phyloP scores from a whole-genome alignment of 306 rosid genomes.

The Arachis stenosperma region DNA sequence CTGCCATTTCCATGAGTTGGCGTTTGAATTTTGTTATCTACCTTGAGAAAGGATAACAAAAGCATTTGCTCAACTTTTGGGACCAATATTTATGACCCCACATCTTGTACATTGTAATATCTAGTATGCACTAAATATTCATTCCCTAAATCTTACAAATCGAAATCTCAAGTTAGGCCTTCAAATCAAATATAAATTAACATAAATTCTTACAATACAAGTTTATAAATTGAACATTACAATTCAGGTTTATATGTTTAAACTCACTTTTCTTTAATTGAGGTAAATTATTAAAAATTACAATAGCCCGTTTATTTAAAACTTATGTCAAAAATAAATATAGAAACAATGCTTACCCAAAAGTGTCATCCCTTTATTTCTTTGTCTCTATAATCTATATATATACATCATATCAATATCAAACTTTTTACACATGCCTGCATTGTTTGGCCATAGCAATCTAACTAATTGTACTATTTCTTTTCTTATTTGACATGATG shows the following conservation, averaged over 20 bases:
- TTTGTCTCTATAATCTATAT: neutral
- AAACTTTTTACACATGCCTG: constrained; percentile 34
- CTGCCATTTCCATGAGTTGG: constrained; percentile 14
- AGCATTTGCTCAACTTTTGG: constrained; percentile 15
- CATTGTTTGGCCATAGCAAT: constrained; percentile 22
- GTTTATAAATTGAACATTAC: too few species aligned
- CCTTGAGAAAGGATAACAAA: constrained; percentile 17
- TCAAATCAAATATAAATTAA: too few species aligned
- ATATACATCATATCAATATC: neutral
- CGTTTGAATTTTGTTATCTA: constrained; percentile 31
- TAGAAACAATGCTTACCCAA: neutral
- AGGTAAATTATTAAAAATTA: too few species aligned
- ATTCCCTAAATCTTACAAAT: neutral
- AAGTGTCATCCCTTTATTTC: neutral
- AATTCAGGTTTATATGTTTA: too few species aligned
- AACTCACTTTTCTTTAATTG: too few species aligned
- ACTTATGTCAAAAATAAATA: too few species aligned
- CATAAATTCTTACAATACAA: too few species aligned
- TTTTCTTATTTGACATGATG: constrained; percentile 4
- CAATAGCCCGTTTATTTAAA: too few species aligned
- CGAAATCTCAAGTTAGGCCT: neutral
- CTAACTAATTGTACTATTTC: neutral
- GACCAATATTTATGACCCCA: neutral
- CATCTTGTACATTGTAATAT: neutral
- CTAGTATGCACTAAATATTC: neutral